A percentile compares a stretch with the other conserved stretches of the same genome.
These are phyloP conservation scores for Arachnopeziza araneosa DNA, from an alignment of 2,329 filamentous ascomycete species.

Conservation along the genomic window DNA sequence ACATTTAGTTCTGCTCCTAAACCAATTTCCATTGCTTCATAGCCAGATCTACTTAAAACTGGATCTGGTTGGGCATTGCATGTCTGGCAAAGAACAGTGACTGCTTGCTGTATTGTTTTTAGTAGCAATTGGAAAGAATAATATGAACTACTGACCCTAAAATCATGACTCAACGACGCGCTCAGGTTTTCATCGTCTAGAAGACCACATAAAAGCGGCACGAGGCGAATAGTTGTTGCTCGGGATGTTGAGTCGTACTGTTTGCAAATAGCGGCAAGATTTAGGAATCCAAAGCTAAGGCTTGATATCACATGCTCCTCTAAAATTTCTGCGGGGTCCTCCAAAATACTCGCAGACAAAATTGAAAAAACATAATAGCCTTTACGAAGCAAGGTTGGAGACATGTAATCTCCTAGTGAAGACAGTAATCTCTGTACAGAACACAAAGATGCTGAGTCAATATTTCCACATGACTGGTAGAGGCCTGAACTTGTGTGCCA, in stretches of 20 bases:
- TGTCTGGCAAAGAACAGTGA: slow-evolving; percentile 15
- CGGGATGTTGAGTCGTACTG: slow-evolving; percentile 20
- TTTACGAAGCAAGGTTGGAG: slow-evolving; percentile 26
- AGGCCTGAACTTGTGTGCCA: slow-evolving; percentile 11
- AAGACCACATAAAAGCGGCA: slow-evolving; percentile 17
- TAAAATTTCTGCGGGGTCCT: slow-evolving; percentile 11
- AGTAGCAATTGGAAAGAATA: not conserved
- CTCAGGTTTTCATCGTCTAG: slow-evolving; percentile 7
- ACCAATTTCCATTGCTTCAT: not conserved
- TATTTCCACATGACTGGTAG: slow-evolving; percentile 9
- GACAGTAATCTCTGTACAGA: slow-evolving; percentile 22
- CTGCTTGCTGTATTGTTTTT: slow-evolving; percentile 14
- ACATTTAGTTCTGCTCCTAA: not conserved
- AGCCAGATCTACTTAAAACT: not conserved
- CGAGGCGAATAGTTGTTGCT: slow-evolving; percentile 17
- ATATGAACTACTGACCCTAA: slow-evolving; percentile 21
- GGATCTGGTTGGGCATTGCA: slow-evolving; percentile 7
- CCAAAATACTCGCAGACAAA: slow-evolving; percentile 24
- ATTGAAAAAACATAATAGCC: slow-evolving; percentile 24
- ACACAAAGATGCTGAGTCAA: slow-evolving; percentile 12
- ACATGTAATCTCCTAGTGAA: slow-evolving; percentile 12
- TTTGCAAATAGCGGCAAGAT: slow-evolving; percentile 21
- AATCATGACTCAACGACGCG: slow-evolving; percentile 18
- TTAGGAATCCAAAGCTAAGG: slow-evolving; percentile 21
- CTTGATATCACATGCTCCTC: slow-evolving; percentile 8